Evolutionary conservation across 176 grass and related monocot species (phyloP).

Genomic region (Triticum urartu): DNA sequence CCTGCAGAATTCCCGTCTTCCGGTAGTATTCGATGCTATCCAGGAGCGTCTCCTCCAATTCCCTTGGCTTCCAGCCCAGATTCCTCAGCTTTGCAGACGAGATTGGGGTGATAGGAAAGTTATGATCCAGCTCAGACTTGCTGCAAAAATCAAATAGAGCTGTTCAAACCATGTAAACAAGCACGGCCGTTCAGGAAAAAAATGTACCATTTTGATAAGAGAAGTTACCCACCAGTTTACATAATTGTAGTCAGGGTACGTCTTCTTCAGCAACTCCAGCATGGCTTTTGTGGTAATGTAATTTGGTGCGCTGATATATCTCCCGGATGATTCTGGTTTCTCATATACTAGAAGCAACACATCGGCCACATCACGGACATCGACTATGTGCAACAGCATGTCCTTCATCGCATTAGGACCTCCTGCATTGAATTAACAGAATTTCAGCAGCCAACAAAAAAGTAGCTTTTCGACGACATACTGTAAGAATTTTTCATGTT

Average conservation of each 20-base stretch:
- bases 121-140: constrained; percentile 8
- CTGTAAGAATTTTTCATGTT: too few relatives aligned
- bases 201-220: not conserved
- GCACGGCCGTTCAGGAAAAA: not conserved
- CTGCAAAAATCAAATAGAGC: not conserved
- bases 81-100: constrained; percentile 37
- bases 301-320: constrained; percentile 37
- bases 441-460: not conserved
- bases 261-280: constrained; percentile 31
- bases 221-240: constrained; percentile 18
- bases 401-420: constrained; percentile 24
- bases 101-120: not conserved
- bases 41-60: constrained; percentile 38
- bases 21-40: constrained; percentile 41
- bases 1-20: constrained; percentile 35
- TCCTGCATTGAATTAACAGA: constrained; percentile 7
- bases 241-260: constrained; percentile 46
- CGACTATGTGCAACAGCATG: constrained; percentile 8
- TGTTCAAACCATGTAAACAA: not conserved
- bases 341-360: constrained; percentile 35
- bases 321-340: constrained; percentile 16
- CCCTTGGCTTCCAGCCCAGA: constrained; percentile 47
- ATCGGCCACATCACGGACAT: constrained; percentile 37
- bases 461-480: too few relatives aligned
- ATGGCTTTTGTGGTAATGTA: not conserved